Evolutionary conservation across 306 rosid species (phyloP).

Genomic region (Medicago ruthenica): DNA sequence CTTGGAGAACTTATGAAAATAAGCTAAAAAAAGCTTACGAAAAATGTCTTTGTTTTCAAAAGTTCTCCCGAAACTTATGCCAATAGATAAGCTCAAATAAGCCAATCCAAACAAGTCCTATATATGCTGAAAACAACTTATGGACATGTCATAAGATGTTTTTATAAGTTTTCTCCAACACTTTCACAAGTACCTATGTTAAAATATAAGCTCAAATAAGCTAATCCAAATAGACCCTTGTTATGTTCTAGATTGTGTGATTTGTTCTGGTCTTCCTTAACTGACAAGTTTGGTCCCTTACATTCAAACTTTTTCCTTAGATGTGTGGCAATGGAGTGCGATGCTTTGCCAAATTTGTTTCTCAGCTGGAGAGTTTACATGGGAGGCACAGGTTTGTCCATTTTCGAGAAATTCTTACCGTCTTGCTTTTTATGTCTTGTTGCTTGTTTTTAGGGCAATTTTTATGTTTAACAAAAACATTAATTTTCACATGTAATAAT

Average conservation of each 20-base stretch:
- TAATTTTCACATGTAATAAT: not conserved
- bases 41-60: too few species aligned
- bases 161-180: not conserved
- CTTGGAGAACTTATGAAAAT: too few species aligned
- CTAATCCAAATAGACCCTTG: not conserved
- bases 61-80: too few species aligned
- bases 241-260: too few species aligned
- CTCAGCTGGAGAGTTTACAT: conserved; percentile 71
- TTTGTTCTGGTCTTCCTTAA: not conserved
- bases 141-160: not conserved
- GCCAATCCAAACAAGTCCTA: too few species aligned
- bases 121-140: not conserved
- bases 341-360: conserved; percentile 78
- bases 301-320: not conserved
- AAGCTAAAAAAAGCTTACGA: too few species aligned
- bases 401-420: not conserved
- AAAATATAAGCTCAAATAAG: not conserved
- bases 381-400: conserved; percentile 52
- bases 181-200: not conserved
- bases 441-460: not conserved
- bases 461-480: not conserved
- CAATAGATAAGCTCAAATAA: too few species aligned
- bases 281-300: not conserved
- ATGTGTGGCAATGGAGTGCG: conserved; percentile 66
- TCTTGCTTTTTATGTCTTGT: too few species aligned